Evolutionary conservation across 2,329 filamentous ascomycete genomes (phyloP), one percentile per base, ranked within the genome.

Genomic region (Clonostachys solani): DNA sequence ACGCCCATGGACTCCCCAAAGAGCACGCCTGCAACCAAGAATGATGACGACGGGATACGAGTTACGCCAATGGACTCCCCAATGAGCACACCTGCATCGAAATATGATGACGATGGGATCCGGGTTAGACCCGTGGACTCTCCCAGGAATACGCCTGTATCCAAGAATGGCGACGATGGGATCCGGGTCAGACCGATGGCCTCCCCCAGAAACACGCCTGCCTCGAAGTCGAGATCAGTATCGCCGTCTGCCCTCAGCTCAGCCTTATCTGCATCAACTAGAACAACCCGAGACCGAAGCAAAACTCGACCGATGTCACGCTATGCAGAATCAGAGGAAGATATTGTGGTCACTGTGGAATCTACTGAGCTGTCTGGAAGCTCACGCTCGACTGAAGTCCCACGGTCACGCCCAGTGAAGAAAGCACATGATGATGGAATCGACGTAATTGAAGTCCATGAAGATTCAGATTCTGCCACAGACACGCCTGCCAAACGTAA

Each of bases 401-500:
- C 23, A 10, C 23, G 23, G 23, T 29, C 23, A 29, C 23, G 23
- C 8, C 23, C 23, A 29, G 23, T 4, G 23, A 29, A 29, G 10
- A 29, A 29, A 29, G 23, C 23, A 29, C 23, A 29, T 10, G 8
- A 29, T 29, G 23, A 29, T 19, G 48, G 46, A 10, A 50, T 56
- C n/a, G 56, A 57, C 9, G 56, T 54, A 12, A 59, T 60, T 16
- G 59, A 63, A 42, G 61, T 63, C 5, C 54, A 60, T 15, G 66
- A 72, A 49, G 64, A 74, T 6, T 43, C 57, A 2, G 65, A 67
- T 16, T 64, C 68, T 3, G 55, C 65, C n/a, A 53, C 60, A 6
- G 58, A 61, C 33, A 72, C 68, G 5, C 70, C 74, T 12, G 69
- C 66, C 17, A 72, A 64, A 54, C 52, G 58, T 37, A 60, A 60